phyloP scores from a whole-genome alignment of 352 stramenopile species.

The Pythium sukuiense region DNA sequence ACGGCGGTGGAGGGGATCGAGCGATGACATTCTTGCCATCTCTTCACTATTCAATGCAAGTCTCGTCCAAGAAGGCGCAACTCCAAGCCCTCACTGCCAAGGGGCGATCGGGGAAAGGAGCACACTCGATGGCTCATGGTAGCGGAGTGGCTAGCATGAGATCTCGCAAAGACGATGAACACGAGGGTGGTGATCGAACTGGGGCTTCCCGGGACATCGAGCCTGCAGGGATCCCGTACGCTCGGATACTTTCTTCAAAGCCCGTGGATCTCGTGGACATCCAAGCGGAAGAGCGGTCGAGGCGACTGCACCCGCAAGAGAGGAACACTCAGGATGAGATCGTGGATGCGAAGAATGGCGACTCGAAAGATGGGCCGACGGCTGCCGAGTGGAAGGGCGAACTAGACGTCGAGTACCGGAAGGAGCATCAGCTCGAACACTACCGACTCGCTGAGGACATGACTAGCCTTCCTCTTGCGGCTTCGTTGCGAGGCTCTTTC shows the following conservation, averaged over 20 bases:
- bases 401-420: constrained; percentile 30
- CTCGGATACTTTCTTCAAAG: constrained; percentile 29
- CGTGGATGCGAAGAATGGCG: neutral
- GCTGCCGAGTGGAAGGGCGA: neutral
- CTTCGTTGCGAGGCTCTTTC: constrained; percentile 42
- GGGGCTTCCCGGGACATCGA: neutral
- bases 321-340: neutral
- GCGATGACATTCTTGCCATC: constrained; percentile 30
- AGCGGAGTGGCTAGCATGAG: neutral
- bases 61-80: constrained; percentile 8
- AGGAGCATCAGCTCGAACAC: constrained; percentile 40
- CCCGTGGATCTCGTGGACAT: constrained; percentile 31
- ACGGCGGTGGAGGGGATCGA: neutral
- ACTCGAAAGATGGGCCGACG: neutral
- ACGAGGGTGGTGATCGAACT: neutral
- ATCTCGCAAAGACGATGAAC: neutral
- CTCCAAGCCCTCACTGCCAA: neutral
- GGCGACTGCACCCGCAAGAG: neutral
- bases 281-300: constrained; percentile 9
- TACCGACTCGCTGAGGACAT: constrained; percentile 31
- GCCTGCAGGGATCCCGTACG: constrained; percentile 30
- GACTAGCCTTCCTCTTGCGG: neutral
- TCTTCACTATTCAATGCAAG: constrained; percentile 28
- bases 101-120: neutral
- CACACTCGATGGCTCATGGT: neutral